Base-by-base conservation (phyloP, 768 basidiomycete genomes). In the Serendipita sp. region DNA sequence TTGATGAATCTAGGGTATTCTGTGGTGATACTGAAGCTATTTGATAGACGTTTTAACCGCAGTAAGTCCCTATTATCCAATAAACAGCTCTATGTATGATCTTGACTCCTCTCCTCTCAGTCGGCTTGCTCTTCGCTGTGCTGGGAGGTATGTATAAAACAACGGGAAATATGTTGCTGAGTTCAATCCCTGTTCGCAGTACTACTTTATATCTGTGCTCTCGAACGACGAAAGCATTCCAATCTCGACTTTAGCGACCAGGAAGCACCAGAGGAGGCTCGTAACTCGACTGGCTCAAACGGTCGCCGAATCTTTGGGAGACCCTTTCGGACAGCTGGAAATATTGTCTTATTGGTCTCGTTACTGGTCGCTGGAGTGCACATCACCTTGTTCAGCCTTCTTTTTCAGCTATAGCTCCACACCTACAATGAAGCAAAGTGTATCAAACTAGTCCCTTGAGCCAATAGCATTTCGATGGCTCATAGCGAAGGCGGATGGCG, bases 231-330 rank as follows among this genome's bases (percentile, higher is more conserved):
- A 0, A 78, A 83, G 8, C 81, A 85, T 64, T 85, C 86, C 10
- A 77, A 76, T n/a, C 86, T 89, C 68, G 86, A 91, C 71, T 88
- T 92, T 70, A 84, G 87, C 2, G 91, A 91, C 71, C 72, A 74
- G 10, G 55, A 33, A 29, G 55, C 34, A 11, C 55, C 55, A 10
- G 5, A 16, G 4, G 27, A 31, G 16, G 55, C 55, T 3, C 27
- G 55, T 5, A 27, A 10, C 33, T 29, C 55, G 16, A n/a, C 34
- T 36, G 8, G 27, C 34, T 37, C 55, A 11, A n/a, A 37, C 18
- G 55, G 55, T 31, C 16, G 27, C 23, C 78, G 85, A 0, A 76
- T 85, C 5, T 88, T 84, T 69, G 91, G 90, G 0, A 77, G 87
- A 13, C 87, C 87, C 1, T 91, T 91, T 70, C 72, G 84, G 13